Base-by-base conservation (phyloP, 2,329 filamentous ascomycete genomes). In the Cordyceps pruinosa region DNA sequence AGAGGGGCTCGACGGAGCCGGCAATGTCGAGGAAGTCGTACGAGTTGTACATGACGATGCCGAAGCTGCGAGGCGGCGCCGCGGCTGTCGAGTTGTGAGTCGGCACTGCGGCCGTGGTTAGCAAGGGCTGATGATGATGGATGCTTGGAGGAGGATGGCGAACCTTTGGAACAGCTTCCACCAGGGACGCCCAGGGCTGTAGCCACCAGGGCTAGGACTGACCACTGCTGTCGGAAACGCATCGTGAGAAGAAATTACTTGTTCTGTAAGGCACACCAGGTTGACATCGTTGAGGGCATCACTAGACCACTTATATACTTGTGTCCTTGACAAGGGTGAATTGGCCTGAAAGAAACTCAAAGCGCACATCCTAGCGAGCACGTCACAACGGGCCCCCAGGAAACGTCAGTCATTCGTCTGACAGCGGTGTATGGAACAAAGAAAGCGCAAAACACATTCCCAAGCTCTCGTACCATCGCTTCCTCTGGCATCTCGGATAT, bases 1-100 rank as follows among this genome's bases (percentile, higher is more conserved):
- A 73, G 30, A 80, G 66, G 47, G 70, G 63, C 57, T 77, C 73
- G n/a, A 77, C 60, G n/a, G 75, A 73, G 0, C 75, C 75, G 62
- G 75, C 73, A 44, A 74, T 68, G 61, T 77, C 61, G 41, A 64
- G 47, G 5, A 57, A 25, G 19, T 60, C 60, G 35, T 61, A 60
- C 19, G 32, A 53, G 48, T 53, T 2, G 44, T 53, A 53, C 9
- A 58, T 17, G 21, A 58, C 42, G 25, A 57, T 28, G 34, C 39
- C 56, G 26, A 44, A 52, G 23, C 47, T 46, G 23, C 41, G 48
- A 28, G 56, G 56, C 13, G 42, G 47, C 6, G 37, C 30, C 32
- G 41, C 26, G 15, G 25, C 8, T 12, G 26, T 34, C 5, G n/a
- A 4, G 25, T 21, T 42, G 26, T 13, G 2, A 13, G 25, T 15